Evolutionary conservation across 2,329 filamentous ascomycete genomes (phyloP).

Genomic region (Pestalotiopsis sp.): DNA sequence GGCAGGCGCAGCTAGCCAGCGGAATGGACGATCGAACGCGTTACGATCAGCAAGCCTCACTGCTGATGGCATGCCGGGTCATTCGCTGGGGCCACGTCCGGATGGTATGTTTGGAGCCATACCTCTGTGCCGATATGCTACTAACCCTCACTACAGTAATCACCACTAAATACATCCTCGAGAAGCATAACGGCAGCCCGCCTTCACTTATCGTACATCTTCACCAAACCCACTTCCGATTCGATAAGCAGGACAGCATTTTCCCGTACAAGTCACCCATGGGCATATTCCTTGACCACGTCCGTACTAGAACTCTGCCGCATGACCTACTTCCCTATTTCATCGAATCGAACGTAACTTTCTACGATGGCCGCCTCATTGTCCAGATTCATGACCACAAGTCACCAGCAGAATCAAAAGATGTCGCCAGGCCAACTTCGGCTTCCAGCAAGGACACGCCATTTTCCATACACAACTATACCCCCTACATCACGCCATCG

Average conservation of each 20-base stretch:
- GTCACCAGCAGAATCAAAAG: slow-evolving; percentile 63
- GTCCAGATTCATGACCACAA: slow-evolving; percentile 93
- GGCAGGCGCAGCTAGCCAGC: slow-evolving; percentile 31
- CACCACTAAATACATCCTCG: slow-evolving; percentile 77
- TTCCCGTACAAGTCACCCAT: slow-evolving; percentile 94
- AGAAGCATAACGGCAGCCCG: slow-evolving; percentile 72
- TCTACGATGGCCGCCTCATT: slow-evolving; percentile 95
- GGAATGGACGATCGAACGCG: slow-evolving; percentile 53
- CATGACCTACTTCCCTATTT: slow-evolving; percentile 88
- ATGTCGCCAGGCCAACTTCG: slow-evolving; percentile 54
- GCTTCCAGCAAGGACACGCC: slow-evolving; percentile 65
- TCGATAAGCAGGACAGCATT: slow-evolving; percentile 91
- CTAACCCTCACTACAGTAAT: slow-evolving; percentile 13
- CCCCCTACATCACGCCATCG: slow-evolving; percentile 86
- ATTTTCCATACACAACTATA: slow-evolving; percentile 92
- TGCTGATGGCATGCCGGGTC: slow-evolving; percentile 42
- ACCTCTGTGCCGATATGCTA: neutral
- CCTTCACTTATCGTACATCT: slow-evolving; percentile 89
- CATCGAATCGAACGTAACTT: slow-evolving; percentile 69
- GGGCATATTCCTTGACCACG: slow-evolving; percentile 77
- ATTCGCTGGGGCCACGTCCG: slow-evolving; percentile 50
- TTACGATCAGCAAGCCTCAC: slow-evolving; percentile 51
- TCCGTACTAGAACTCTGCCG: slow-evolving; percentile 76
- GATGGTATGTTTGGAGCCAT: slow-evolving; percentile 39
- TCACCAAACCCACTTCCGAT: slow-evolving; percentile 83